Evolutionary conservation across 1,284 basidiomycete genomes (phyloP).

Genomic region (Rhodotorula sp.): DNA sequence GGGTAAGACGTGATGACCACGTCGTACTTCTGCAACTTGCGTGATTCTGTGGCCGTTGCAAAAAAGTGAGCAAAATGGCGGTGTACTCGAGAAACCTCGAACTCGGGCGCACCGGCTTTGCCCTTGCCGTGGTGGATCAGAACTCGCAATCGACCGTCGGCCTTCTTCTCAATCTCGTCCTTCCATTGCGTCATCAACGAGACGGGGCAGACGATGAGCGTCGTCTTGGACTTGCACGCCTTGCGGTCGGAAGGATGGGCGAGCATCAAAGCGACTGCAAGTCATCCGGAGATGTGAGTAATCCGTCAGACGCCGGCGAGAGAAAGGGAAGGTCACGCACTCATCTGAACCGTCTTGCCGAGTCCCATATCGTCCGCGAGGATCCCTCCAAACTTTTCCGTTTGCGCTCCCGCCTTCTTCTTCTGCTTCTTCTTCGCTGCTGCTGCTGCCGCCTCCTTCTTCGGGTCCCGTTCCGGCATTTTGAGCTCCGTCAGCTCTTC

Average conservation of each 20-base stretch:
- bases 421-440: background rate
- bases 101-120: conserved; percentile 59
- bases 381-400: conserved; percentile 43
- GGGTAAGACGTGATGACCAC: conserved; percentile 70
- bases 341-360: conserved; percentile 43
- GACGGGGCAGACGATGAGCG: conserved; percentile 48
- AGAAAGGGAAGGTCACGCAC: background rate
- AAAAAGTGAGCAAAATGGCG: background rate
- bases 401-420: conserved; percentile 5
- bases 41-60: conserved; percentile 57
- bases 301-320: too few relatives aligned
- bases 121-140: conserved; percentile 79
- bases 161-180: conserved; percentile 77
- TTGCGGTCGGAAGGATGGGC: conserved; percentile 31
- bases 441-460: too few relatives aligned
- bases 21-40: conserved; percentile 63
- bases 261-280: conserved; percentile 38
- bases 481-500: background rate
- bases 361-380: conserved; percentile 47
- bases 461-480: background rate
- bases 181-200: conserved; percentile 91
- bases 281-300: conserved; percentile 9
- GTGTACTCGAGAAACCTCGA: background rate
- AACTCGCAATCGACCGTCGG: conserved; percentile 64
- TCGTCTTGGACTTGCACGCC: conserved; percentile 28